These are phyloP conservation scores for Purpureocillium takamizusanense DNA, from an alignment of 2,329 filamentous ascomycete genomes.

Conservation along the genomic window DNA sequence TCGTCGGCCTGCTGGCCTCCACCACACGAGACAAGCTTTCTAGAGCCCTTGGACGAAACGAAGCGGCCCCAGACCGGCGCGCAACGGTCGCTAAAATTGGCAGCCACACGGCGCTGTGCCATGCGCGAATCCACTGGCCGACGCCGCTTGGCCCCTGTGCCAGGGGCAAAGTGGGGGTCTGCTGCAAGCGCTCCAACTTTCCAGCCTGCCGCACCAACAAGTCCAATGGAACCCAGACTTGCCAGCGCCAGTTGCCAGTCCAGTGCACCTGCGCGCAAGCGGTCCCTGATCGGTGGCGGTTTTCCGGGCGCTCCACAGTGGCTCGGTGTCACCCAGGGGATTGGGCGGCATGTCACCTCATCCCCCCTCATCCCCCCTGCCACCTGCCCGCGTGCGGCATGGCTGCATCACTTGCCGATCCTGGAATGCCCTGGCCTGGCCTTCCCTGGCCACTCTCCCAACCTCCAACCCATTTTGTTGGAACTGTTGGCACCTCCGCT, in stretches of 20 bases:
- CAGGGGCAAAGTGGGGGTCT: slow-evolving; percentile 1
- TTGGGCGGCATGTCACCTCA: background rate
- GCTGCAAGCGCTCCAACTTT: background rate
- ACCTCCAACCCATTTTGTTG: background rate
- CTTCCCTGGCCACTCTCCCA: background rate
- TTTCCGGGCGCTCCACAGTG: no score
- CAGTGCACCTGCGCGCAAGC: no score
- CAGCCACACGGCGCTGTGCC: background rate
- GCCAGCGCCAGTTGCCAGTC: no score
- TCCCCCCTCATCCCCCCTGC: no score
- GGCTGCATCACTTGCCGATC: background rate
- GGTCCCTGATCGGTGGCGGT: no score
- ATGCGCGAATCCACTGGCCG: slow-evolving; percentile 1
- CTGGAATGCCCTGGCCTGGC: background rate
- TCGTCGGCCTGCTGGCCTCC: no score
- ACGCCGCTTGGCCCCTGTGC: slow-evolving; percentile 2
- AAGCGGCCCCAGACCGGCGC: no score
- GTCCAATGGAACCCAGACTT: no score
- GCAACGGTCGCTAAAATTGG: slow-evolving; percentile 6
- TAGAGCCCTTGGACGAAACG: no score
- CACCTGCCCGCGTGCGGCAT: background rate
- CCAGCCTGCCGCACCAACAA: no score
- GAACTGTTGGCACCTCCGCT: background rate
- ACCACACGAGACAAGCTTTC: no score
- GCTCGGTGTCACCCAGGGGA: background rate